A percentile compares a stretch with the other conserved stretches of the same genome.
Conservation (phyloP, 2,329 filamentous ascomycete species). For the Chaetomium sp. region DNA sequence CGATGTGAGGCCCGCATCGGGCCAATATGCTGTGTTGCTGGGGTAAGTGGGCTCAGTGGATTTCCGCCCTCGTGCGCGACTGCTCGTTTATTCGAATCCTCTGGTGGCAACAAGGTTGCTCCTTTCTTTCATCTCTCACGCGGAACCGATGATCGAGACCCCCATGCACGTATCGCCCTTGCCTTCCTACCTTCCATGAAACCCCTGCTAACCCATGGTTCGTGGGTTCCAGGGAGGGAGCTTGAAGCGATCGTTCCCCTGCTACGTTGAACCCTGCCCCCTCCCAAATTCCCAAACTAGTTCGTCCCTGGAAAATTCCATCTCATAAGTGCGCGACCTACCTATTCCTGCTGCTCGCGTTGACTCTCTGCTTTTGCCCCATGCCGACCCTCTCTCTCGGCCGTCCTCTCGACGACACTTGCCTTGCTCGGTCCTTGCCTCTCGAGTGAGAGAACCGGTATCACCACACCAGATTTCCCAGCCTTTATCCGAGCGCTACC, state of each 20-base stretch:
- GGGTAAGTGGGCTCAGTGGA: slow-evolving; percentile 4
- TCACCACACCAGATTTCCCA: slow-evolving; percentile 5
- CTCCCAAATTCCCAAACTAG: not conserved
- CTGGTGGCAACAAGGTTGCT: slow-evolving; percentile 21
- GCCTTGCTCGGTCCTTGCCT: slow-evolving; percentile 3
- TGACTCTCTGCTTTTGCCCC: slow-evolving; percentile 7
- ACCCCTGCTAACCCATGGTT: not conserved
- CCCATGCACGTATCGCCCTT: not conserved
- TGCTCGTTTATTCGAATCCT: not conserved
- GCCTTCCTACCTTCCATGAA: not conserved
- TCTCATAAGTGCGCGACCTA: slow-evolving; percentile 26
- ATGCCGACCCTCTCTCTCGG: slow-evolving; percentile 18
- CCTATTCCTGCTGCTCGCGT: slow-evolving; percentile 10
- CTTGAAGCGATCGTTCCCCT: slow-evolving; percentile 15
- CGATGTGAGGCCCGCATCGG: slow-evolving; percentile 1
- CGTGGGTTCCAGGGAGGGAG: not conserved
- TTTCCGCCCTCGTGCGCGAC: slow-evolving; percentile 13
- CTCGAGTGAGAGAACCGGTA: slow-evolving; percentile 20
- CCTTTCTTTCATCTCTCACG: slow-evolving; percentile 12
- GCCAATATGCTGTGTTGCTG: slow-evolving; percentile 10
- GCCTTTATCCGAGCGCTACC: not conserved
- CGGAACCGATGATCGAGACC: slow-evolving; percentile 15
- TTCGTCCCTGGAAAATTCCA: not conserved
- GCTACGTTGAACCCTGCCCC: not conserved
- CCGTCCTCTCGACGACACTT: not conserved